Evolutionary conservation across 1,284 basidiomycete genomes (phyloP).

Genomic region (Moesziomyces sp.): DNA sequence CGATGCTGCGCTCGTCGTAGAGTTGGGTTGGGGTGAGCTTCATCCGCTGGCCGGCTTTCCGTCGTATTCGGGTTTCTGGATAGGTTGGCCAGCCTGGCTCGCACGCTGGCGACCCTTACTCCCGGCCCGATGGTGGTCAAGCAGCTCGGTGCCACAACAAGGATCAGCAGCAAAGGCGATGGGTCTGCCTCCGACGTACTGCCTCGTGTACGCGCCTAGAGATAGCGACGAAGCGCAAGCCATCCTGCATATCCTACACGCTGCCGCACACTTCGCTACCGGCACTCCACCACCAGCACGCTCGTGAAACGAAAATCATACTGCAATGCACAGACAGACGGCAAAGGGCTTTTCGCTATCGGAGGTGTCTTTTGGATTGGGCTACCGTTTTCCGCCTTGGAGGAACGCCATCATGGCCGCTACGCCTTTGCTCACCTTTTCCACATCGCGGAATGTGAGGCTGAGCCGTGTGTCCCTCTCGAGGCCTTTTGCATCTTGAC

Average conservation of each 20-base stretch:
- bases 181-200: slow-evolving; percentile 54
- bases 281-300: slow-evolving; percentile 15
- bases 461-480: slow-evolving; percentile 77
- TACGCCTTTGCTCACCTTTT: slow-evolving; percentile 61
- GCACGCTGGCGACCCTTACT: slow-evolving; percentile 2
- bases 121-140: slow-evolving; percentile 36
- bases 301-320: neutral
- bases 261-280: slow-evolving; percentile 34
- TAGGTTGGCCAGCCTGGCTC: slow-evolving; percentile 43
- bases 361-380: neutral
- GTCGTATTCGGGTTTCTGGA: slow-evolving; percentile 39
- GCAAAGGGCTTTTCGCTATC: neutral
- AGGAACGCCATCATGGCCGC: slow-evolving; percentile 46
- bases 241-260: slow-evolving; percentile 36
- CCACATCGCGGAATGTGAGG: slow-evolving; percentile 85
- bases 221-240: slow-evolving; percentile 33
- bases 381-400: slow-evolving; percentile 34
- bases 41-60: slow-evolving; percentile 50
- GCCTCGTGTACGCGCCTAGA: slow-evolving; percentile 45
- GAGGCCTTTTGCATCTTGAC: slow-evolving; percentile 66
- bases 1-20: slow-evolving; percentile 39
- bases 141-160: slow-evolving; percentile 14
- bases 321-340: neutral
- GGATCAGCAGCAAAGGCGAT: slow-evolving; percentile 7
- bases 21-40: slow-evolving; percentile 48